These are phyloP conservation scores for Erysiphe pulchra DNA, from an alignment of 2,329 filamentous ascomycete species.

Conservation along the genomic window DNA sequence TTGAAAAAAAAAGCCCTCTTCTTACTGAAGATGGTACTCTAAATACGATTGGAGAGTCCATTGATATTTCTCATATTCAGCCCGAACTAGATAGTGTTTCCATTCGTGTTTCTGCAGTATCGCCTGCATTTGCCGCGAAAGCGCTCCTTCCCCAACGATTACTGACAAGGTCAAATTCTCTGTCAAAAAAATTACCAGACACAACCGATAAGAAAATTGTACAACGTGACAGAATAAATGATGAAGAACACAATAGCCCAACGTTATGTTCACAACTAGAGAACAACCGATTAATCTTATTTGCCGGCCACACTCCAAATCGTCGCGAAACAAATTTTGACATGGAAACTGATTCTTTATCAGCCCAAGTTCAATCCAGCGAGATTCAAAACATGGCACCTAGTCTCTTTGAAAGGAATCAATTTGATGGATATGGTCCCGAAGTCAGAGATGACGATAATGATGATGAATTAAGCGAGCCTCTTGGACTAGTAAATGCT, in stretches of 20 bases:
- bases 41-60: slow-evolving; percentile 11
- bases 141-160: slow-evolving; percentile 9
- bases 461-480: slow-evolving; percentile 9
- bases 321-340: slow-evolving; percentile 27
- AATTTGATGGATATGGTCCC: background rate
- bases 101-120: slow-evolving; percentile 26
- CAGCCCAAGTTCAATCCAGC: slow-evolving; percentile 2
- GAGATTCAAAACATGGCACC: background rate
- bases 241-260: slow-evolving; percentile 2
- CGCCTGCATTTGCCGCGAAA: slow-evolving; percentile 10
- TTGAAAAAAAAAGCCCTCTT: slow-evolving; percentile 5
- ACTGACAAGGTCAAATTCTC: slow-evolving; percentile 6
- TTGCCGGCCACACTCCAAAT: slow-evolving; percentile 36
- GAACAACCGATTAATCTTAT: slow-evolving; percentile 27
- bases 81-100: slow-evolving; percentile 33
- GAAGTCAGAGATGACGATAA: slow-evolving; percentile 3
- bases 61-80: slow-evolving; percentile 31
- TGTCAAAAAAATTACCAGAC: slow-evolving; percentile 4
- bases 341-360: slow-evolving; percentile 12
- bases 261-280: slow-evolving; percentile 14
- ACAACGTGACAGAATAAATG: slow-evolving; percentile 1
- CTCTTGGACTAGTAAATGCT: slow-evolving; percentile 8
- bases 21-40: background rate
- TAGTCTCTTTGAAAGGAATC: background rate
- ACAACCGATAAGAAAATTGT: slow-evolving; percentile 3